Conservation (phyloP, 2,329 filamentous ascomycete genomes). For the Sarocladium kiliense region DNA sequence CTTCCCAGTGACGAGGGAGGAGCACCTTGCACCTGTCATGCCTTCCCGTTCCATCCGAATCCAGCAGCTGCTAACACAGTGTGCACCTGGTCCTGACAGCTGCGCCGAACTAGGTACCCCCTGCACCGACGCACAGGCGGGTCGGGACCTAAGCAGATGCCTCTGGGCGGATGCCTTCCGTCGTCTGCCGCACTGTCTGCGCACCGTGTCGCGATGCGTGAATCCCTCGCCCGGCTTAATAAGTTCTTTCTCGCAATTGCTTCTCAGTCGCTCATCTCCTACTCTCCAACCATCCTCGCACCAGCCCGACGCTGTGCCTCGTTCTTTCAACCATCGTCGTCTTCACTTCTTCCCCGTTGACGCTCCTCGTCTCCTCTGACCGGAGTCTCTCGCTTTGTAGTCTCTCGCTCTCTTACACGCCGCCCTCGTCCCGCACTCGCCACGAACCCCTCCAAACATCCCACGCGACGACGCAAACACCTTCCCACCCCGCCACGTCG, state of each 20-base stretch:
- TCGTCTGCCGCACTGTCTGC: not conserved
- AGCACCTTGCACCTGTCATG: not conserved
- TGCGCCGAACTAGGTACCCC: not conserved
- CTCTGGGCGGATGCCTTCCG: too few species aligned
- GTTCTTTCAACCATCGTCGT: not conserved
- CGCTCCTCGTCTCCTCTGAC: not conserved
- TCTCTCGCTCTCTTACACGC: conserved; percentile 8
- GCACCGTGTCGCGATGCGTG: conserved; percentile 7
- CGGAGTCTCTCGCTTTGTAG: not conserved
- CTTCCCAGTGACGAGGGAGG: not conserved
- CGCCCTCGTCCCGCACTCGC: conserved; percentile 2
- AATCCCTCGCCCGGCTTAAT: not conserved
- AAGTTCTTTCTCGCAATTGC: not conserved
- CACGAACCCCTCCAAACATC: conserved; percentile 7
- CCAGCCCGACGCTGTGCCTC: not conserved
- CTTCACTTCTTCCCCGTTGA: not conserved
- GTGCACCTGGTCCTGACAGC: not conserved
- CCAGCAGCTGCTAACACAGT: not conserved
- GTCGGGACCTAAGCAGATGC: not conserved
- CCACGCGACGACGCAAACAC: conserved; percentile 1
- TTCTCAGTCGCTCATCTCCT: not conserved
- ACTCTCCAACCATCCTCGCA: not conserved
- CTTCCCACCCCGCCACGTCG: not conserved
- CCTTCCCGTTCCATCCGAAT: conserved; percentile 5
- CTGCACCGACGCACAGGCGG: not conserved